Base-by-base conservation (phyloP, 1,139 yeast genomes). In the Hyphopichia wangnamkhiaoensis region DNA sequence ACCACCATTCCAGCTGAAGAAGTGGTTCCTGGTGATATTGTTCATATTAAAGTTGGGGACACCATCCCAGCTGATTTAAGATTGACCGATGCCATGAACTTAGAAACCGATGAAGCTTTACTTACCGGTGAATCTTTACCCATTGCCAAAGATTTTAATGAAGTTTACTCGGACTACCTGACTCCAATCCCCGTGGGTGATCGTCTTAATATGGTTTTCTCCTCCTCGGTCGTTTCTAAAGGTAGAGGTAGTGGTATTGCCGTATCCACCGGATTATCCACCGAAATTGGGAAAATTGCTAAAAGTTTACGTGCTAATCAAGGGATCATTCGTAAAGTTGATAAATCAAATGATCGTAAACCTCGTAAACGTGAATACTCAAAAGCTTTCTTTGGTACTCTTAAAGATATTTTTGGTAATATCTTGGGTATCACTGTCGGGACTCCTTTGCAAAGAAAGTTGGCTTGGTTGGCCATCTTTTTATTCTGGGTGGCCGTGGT, bases 101-200 rank as follows among this genome's bases (percentile, higher is more conserved):
- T 73, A 47, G 71, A 72, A 44, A 72, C 78, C 35, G 82, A 77
- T 47, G 74, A 75, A 45, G 72, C 82, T 6, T 62, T 76, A 30
- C 60, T 77, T 35, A 77, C 82, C 2, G 82, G 82, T 42, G 82
- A 76, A 49, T 70, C 79, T 0, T 62, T 70, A 35, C 75, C 78
- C 13, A 61, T 72, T 2, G 53, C 53, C 18, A 72, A 72, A 46
- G 49, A 56, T 24, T 56, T 49, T 16, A 37, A 40, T 2, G 53
- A 58, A 2, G 54, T 63, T 13, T 63, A 58, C 35, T 5, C 46
- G 3, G 61, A 58, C 37, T 29, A 48, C 2, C 57, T 57, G 14
- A 43, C 40, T 1, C 52, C 58, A 12, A 63, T 71, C 23, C 74
- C 74, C 13, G 71, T 71, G 2, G 65, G 74, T 5, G 62, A 63